Evolutionary conservation across 2,329 filamentous ascomycete genomes (phyloP), one percentile per base, ranked within the genome.

Genomic region (Orbilia blumenaviensis): DNA sequence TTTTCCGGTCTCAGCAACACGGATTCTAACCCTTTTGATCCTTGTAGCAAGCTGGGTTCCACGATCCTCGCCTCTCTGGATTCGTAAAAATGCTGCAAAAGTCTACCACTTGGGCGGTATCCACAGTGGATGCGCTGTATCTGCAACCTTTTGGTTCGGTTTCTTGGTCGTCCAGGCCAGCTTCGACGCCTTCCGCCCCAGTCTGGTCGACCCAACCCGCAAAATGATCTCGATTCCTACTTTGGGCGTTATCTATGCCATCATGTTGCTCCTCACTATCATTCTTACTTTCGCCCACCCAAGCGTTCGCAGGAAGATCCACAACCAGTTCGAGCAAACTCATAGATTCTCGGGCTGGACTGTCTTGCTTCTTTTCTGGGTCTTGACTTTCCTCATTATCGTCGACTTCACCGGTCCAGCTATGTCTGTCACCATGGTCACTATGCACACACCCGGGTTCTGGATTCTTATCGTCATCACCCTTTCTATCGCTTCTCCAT

Each of bases 331-430:
- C 81, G 91, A 93, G 83, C 83, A 87, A 54, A 87, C 87, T 52
- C 91, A 93, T 82, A 89, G 91, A 54, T 93, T 91, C 81, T 86
- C 86, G 3, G 91, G 90, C n/a, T 93, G 91, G 91, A 84, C 86
- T 9, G 85, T 88, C 8, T 84, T 93, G 4, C 84, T 83, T 1
- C 83, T 92, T 32, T 89, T 93, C 80, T 91, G 91, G 87, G 85
- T 83, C 0, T 87, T 91, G 73, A 85, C 87, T 7, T 81, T 91
- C 44, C 82, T 91, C 8, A 77, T 84, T 2, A 78, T 80, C 4
- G 9, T 69, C n/a, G 80, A 81, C 41, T 79, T 81, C 2, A 78
- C 85, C 10, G 83, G 84, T 3, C 71, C 63, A 8, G 82, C 21
- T 1, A 29, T 32, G 27, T 54, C 64, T 2, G 38, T 23, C 18